Evolutionary conservation across 1,284 basidiomycete genomes (phyloP), one percentile per base, ranked within the genome.

Genomic region (Ceratobasidium sp.): DNA sequence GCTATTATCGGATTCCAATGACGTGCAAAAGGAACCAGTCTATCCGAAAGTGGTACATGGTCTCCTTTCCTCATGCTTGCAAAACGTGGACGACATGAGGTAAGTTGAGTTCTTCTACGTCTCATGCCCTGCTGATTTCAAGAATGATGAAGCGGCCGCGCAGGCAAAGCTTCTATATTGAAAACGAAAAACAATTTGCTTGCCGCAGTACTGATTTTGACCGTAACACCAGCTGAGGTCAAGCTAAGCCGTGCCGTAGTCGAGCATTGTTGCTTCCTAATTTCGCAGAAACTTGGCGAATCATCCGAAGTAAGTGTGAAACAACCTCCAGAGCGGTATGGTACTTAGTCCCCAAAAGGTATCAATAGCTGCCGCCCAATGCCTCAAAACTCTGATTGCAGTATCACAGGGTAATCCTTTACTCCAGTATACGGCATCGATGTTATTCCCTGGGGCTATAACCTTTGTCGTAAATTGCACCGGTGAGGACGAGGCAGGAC

Each of bases 111-210:
- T 69, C 56, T 27, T 72, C 33, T 14, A 59, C n/a, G 7, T 27
- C n/a, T 3, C 1, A 29, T 13, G n/a, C n/a, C 4, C 1, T 14
- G 16, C 11, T 49, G 6, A 14, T 41, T 25, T 19, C 50, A 33
- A 36, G 56, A 50, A 33, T 53, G 9, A 6, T 53, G n/a, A 73
- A 95, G 93, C 67, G 87, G 90, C 8, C 86, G 94, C 53, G 83
- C 88, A 69, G 95, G 95, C 2, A 74, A 82, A 0, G 86, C 91
- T 9, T 90, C 91, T 1, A 80, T 84, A 7, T 86, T 88, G 78
- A 98, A 98, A 79, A 84, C 92, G 77, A 95, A 93, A 78, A 93
- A 89, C 77, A 98, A 97, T 77, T 82, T 98, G 69, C 79, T 98
- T 16, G 91, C 93, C 0, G 83, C 89, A 0, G 93, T 93, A 1